Conservation (phyloP, 2,329 filamentous ascomycete species). For the Purpureocillium lavendulum region DNA sequence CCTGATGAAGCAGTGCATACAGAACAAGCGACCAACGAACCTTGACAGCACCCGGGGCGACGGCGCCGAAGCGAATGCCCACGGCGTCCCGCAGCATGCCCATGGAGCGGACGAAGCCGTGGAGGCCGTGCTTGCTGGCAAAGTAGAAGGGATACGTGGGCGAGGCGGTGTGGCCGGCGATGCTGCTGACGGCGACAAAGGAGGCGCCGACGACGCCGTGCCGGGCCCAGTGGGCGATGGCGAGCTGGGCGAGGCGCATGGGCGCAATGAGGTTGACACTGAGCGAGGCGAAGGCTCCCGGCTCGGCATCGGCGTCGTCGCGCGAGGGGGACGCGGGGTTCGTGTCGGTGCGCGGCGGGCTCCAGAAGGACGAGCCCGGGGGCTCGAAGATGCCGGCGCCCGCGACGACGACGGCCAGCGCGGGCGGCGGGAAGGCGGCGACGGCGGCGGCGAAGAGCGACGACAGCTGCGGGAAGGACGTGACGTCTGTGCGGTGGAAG, state of each 20-base stretch:
- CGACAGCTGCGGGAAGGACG: conserved; percentile 24
- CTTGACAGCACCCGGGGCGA: conserved; percentile 23
- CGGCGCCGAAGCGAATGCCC: conserved; percentile 21
- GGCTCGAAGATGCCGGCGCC: conserved; percentile 30
- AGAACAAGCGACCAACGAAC: too few species aligned
- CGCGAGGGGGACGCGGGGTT: conserved; percentile 16
- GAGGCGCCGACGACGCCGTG: conserved; percentile 9
- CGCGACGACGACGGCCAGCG: conserved; percentile 25
- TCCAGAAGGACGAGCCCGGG: conserved; percentile 25
- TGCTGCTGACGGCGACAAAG: conserved; percentile 18
- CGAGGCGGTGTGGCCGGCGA: conserved; percentile 19
- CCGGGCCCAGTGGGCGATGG: conserved; percentile 26
- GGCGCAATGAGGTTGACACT: conserved; percentile 28
- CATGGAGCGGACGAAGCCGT: conserved; percentile 24
- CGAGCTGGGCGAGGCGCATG: conserved; percentile 27
- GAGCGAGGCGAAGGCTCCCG: conserved; percentile 23
- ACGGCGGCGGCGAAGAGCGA: conserved; percentile 18
- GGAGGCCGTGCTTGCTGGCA: conserved; percentile 26
- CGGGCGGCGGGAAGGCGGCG: conserved; percentile 13
- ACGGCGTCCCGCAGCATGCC: conserved; percentile 18
- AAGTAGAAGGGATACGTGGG: conserved; percentile 25
- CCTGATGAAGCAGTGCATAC: too few species aligned
- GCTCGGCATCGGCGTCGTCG: conserved; percentile 17
- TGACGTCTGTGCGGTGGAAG: conserved; percentile 27
- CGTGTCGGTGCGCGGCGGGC: conserved; percentile 18